Conservation (phyloP, 2,329 filamentous ascomycete species). For the Grosmannia huntii region DNA sequence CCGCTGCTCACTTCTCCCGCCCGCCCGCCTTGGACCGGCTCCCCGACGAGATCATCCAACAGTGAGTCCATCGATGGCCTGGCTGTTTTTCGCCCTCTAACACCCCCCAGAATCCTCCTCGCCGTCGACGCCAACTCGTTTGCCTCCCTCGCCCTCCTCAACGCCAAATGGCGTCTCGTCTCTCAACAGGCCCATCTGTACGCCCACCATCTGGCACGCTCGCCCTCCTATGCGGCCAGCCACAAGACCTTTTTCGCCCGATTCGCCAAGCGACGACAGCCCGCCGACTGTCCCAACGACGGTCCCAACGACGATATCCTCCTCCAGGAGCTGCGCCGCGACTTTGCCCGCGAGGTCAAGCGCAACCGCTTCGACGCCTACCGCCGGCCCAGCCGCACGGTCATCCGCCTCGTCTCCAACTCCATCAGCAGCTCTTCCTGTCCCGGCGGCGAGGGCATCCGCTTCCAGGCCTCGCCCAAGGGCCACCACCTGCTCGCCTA, state of each 20-base stretch:
- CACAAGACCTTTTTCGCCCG: constrained; percentile 18
- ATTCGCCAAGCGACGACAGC: too few relatives aligned
- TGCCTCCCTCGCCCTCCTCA: constrained; percentile 52
- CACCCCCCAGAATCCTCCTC: constrained; percentile 40
- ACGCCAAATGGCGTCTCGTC: constrained; percentile 50
- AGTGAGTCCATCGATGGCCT: constrained; percentile 36
- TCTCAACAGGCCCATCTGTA: constrained; percentile 54
- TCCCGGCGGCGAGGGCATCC: constrained; percentile 74
- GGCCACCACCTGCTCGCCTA: constrained; percentile 67
- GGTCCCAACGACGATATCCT: constrained; percentile 29
- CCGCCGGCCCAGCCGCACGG: constrained; percentile 53
- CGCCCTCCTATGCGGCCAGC: constrained; percentile 43
- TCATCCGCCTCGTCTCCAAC: constrained; percentile 70
- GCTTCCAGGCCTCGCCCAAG: constrained; percentile 65
- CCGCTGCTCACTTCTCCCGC: too few relatives aligned
- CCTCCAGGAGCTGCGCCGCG: constrained; percentile 47
- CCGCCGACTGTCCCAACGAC: constrained; percentile 18
- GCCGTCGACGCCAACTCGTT: constrained; percentile 49
- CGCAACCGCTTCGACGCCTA: constrained; percentile 69
- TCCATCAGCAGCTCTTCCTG: constrained; percentile 75
- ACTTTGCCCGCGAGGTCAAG: constrained; percentile 59
- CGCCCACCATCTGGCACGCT: constrained; percentile 46
- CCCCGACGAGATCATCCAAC: constrained; percentile 57
- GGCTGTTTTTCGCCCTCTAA: not conserved
- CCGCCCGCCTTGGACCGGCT: constrained; percentile 37